These are phyloP conservation scores for Barnettozyma sucrosica DNA, from an alignment of 805 yeast genomes.

Conservation along the genomic window DNA sequence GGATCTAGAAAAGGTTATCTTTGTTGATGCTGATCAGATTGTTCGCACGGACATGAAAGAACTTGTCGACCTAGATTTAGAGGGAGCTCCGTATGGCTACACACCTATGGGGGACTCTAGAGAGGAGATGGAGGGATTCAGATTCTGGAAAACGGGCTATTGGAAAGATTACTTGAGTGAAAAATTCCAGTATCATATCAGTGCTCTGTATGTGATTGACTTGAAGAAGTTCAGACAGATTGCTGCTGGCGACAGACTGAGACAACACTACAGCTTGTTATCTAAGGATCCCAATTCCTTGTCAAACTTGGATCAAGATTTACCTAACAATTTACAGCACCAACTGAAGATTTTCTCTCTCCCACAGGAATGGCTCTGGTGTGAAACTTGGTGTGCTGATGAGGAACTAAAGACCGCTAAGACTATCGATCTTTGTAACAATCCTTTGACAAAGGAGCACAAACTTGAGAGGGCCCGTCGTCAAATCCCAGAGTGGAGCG, in stretches of 20 bases:
- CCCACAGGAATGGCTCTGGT: conserved; percentile 87
- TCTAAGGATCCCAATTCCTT: conserved; percentile 76
- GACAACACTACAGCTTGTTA: conserved; percentile 79
- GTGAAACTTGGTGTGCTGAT: conserved; percentile 87
- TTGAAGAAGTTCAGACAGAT: conserved; percentile 55
- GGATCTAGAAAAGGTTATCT: conserved; percentile 65
- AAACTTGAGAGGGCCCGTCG: conserved; percentile 71
- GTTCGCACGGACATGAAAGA: conserved; percentile 71
- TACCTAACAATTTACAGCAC: conserved; percentile 82
- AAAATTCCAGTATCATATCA: conserved; percentile 58
- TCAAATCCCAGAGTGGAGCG: conserved; percentile 73
- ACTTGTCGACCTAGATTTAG: conserved; percentile 58
- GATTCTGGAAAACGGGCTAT: conserved; percentile 93
- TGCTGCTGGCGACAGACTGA: conserved; percentile 72
- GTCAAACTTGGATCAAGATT: conserved; percentile 83
- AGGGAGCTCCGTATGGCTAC: conserved; percentile 82
- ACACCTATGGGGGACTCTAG: conserved; percentile 85
- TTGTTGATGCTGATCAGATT: conserved; percentile 83
- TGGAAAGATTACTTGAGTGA: conserved; percentile 65
- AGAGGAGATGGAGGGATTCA: conserved; percentile 71
- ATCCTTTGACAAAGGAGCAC: conserved; percentile 76
- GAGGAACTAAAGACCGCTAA: conserved; percentile 56
- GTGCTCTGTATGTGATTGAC: conserved; percentile 83
- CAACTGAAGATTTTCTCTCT: conserved; percentile 62
- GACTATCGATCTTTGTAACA: conserved; percentile 79